A percentile compares a stretch with the other conserved stretches of the same genome.
These are phyloP conservation scores for Wakefieldia striispora DNA, from an alignment of 768 basidiomycete genomes.

Conservation along the genomic window DNA sequence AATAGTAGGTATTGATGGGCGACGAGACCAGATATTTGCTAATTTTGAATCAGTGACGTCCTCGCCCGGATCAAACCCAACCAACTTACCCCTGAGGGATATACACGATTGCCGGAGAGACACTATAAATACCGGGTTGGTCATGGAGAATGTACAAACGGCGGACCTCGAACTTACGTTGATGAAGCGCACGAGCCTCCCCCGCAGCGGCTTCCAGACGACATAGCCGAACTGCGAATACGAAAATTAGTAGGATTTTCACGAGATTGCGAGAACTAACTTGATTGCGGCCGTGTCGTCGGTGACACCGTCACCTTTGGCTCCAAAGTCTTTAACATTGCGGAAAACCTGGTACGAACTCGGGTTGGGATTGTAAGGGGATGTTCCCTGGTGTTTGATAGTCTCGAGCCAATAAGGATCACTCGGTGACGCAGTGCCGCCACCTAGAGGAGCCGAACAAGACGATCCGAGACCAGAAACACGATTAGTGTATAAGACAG, in stretches of 20 bases:
- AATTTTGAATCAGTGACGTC: slow-evolving; percentile 1
- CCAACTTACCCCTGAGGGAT: slow-evolving; percentile 62
- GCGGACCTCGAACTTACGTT: slow-evolving; percentile 35
- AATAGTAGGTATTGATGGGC: slow-evolving; percentile 69
- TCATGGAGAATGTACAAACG: not conserved
- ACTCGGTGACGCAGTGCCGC: slow-evolving; percentile 42
- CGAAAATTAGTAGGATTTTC: slow-evolving; percentile 3
- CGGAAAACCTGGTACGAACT: slow-evolving; percentile 66
- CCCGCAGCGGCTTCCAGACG: slow-evolving; percentile 60
- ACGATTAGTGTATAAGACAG: slow-evolving; percentile 1
- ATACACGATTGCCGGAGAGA: slow-evolving; percentile 67
- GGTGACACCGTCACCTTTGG: slow-evolving; percentile 59
- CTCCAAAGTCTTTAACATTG: slow-evolving; percentile 65
- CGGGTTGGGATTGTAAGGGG: slow-evolving; percentile 58
- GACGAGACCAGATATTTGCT: slow-evolving; percentile 68
- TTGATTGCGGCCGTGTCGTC: slow-evolving; percentile 80
- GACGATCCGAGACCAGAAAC: slow-evolving; percentile 42
- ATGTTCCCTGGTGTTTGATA: slow-evolving; percentile 69
- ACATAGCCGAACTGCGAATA: slow-evolving; percentile 55
- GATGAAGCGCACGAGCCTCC: slow-evolving; percentile 46
- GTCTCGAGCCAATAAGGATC: slow-evolving; percentile 66
- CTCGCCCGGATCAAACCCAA: not conserved
- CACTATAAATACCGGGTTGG: slow-evolving; percentile 1
- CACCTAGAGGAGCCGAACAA: slow-evolving; percentile 45
- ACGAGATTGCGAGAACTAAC: slow-evolving; percentile 28